Base-by-base conservation (phyloP, 2,329 filamentous ascomycete genomes). In the Zymoseptoria pseudotritici region DNA sequence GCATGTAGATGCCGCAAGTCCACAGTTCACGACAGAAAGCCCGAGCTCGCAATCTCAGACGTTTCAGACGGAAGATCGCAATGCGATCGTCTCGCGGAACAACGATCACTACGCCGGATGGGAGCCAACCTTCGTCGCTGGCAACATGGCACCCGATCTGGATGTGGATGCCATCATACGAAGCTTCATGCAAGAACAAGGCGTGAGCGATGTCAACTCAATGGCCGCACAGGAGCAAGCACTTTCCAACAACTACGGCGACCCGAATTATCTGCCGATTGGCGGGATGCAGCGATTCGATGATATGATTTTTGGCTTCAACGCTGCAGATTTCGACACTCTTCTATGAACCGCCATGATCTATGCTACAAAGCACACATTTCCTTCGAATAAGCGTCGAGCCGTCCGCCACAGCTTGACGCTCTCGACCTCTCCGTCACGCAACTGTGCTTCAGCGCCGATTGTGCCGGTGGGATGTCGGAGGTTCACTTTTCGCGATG, bases 101-200 rank as follows among this genome's bases (percentile, higher is more conserved):
- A 20, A 31, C n/a, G 26, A 29, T 26, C 52, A 53, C 24, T 13
- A 53, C 22, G 19, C 58, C 56, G 31, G 50, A 49, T 24, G 46
- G 56, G 63, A 61, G 51, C 60, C 55, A 24, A 64, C 63, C 8
- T 61, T 66, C 42, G 57, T 65, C 5, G 61, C 66, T 7, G 67
- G 69, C 1, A 60, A 62, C 20, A 67, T 71, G 20, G 63, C 58
- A 13, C 71, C 74, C 1, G 73, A 71, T 20, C 65, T 77, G n/a
- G 74, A 77, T 53, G 74, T 77, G 21, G 74, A 77, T 55, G 73
- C 74, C 49, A 76, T 77, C 36, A 77, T 77, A 17, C 74, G 75
- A 61, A 77, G 75, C 61, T 77, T 77, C 55, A 73, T 74, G 36
- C 70, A 73, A 11, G 72, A 75, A 57, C 66, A 72, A 53, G 36